Evolutionary conservation across 805 yeast genomes (phyloP), one percentile per base, ranked within the genome.

Genomic region (Candida stauntonica): DNA sequence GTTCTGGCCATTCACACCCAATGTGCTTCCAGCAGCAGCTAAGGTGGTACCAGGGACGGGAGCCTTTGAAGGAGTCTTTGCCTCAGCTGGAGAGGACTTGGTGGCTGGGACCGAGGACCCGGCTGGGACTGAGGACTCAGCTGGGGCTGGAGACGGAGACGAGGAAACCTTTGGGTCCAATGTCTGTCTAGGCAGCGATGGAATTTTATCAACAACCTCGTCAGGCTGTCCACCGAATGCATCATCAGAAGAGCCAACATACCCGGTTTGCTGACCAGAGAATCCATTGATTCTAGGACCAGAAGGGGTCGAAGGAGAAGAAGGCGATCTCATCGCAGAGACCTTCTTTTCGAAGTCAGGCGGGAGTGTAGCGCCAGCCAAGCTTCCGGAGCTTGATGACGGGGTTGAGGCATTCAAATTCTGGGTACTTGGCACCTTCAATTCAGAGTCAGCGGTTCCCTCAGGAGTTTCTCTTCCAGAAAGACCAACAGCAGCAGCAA

Each of bases 361-460:
- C 19, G 58, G 58, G 8, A 50, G 41, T 5, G 54, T 50, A 5
- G 54, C 54, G 29, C 54, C 54, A 23, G 50, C 48, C 26, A 47
- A 31, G 26, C 45, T 38, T 2, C 15, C 30, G 9, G 45, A 40
- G 31, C 43, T 35, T 1, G 37, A 29, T n/a, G 50, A 40, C 29
- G 43, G 42, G 6, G 43, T 39, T 5, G 49, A 38, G 3, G 41
- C 27, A 18, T 33, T 12, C 11, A 7, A 9, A 9, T 7, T 8
- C 13, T 6, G 7, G 15, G 28, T 9, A 14, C 17, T 21, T 5
- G 34, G 18, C 17, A 20, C n/a, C 7, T 24, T 24, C 24, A 30
- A 17, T 8, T 23, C n/a, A n/a, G n/a, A n/a, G n/a, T n/a, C n/a
- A n/a, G n/a, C n/a, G n/a, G n/a, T n/a, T n/a, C n/a, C n/a, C n/a